Evolutionary conservation across 2,329 filamentous ascomycete species (phyloP).

Genomic region (Leptographium radiaticola): DNA sequence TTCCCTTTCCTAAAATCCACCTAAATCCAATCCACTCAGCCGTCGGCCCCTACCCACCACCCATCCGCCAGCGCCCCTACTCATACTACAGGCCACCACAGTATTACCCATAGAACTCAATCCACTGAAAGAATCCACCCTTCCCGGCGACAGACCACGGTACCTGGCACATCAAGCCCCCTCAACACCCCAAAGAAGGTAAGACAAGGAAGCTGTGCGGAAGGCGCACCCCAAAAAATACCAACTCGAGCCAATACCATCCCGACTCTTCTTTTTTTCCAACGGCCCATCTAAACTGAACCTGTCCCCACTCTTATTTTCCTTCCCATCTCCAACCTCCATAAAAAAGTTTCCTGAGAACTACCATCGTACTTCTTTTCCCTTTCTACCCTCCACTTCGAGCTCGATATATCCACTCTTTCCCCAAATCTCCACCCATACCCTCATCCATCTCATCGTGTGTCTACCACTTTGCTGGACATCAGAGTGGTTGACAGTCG

Average conservation of each 20-base stretch:
- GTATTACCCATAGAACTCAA: conserved; percentile 8
- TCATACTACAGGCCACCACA: conserved; percentile 5
- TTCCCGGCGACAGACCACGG: conserved; percentile 11
- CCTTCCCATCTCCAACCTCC: neutral
- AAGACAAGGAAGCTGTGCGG: conserved; percentile 1
- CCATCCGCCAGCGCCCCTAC: conserved; percentile 1
- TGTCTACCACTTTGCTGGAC: conserved; percentile 5
- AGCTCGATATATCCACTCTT: conserved; percentile 12
- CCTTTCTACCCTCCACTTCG: conserved; percentile 11
- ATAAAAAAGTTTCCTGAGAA: conserved; percentile 5
- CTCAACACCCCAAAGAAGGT: conserved; percentile 1
- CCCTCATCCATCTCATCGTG: conserved; percentile 6
- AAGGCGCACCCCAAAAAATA: neutral
- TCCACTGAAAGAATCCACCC: conserved; percentile 10
- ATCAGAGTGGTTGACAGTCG: conserved; percentile 5
- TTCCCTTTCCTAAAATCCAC: conserved; percentile 1
- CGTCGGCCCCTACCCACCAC: conserved; percentile 8
- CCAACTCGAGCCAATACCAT: neutral
- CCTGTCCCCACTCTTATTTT: neutral
- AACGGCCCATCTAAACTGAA: conserved; percentile 3
- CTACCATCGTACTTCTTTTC: conserved; percentile 6
- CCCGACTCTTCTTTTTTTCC: neutral
- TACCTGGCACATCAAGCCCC: conserved; percentile 11
- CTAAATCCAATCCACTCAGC: conserved; percentile 3
- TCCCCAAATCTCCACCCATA: conserved; percentile 11